A percentile compares a stretch with the other conserved stretches of the same genome.
These are phyloP conservation scores for Spathaspora hagerdaliae DNA, from an alignment of 805 yeast genomes.

Conservation along the genomic window DNA sequence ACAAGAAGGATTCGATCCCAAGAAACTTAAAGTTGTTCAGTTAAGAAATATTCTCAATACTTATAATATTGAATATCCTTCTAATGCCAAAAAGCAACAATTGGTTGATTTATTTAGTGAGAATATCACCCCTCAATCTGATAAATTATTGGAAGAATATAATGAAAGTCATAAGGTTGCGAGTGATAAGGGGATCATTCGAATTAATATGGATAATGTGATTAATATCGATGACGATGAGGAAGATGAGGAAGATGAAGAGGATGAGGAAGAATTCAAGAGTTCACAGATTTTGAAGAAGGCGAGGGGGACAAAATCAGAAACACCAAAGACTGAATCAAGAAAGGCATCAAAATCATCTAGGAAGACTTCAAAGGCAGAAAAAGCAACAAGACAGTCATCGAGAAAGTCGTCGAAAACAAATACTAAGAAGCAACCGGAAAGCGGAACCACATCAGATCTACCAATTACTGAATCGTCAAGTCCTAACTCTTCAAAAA, in stretches of 20 bases:
- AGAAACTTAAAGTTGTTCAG: conserved; percentile 60
- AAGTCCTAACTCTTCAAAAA: too few relatives aligned
- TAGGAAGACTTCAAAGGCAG: not conserved
- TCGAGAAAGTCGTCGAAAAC: not conserved
- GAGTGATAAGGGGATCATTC: conserved; percentile 18
- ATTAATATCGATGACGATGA: not conserved
- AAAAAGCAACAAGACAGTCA: not conserved
- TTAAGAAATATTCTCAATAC: conserved; percentile 62
- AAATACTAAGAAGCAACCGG: too few relatives aligned
- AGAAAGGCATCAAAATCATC: not conserved
- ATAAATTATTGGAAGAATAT: conserved; percentile 31
- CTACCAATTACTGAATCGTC: too few relatives aligned
- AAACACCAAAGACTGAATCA: not conserved
- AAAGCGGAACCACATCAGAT: too few relatives aligned
- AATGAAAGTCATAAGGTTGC: conserved; percentile 11
- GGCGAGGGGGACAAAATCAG: not conserved
- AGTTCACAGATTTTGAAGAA: not conserved
- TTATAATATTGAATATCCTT: conserved; percentile 57
- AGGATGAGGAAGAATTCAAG: not conserved
- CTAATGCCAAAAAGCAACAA: conserved; percentile 65
- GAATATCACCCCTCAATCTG: conserved; percentile 48
- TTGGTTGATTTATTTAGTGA: conserved; percentile 58
- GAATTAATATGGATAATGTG: conserved; percentile 1
- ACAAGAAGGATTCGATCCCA: conserved; percentile 51
- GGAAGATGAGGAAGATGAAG: not conserved